Conservation (phyloP, 345 rosid species). For the Ceriops decandra region DNA sequence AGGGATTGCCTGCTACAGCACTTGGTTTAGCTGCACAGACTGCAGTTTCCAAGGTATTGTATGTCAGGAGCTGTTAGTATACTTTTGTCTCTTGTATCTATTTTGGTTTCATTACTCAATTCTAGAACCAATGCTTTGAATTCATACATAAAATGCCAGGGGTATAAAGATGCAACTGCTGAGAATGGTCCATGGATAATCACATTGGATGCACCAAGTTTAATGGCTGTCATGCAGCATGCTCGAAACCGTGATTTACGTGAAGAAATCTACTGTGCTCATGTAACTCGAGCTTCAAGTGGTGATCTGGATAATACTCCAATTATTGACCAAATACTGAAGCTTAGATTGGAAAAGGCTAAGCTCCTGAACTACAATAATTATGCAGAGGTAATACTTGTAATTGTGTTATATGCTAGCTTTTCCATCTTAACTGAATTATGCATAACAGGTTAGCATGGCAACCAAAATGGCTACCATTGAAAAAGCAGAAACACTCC, state of each 20-base stretch:
- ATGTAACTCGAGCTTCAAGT: conserved; percentile 64
- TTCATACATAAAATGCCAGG: conserved; percentile 35
- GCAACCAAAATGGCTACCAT: conserved; percentile 94
- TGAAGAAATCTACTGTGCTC: conserved; percentile 77
- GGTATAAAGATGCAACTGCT: conserved; percentile 75
- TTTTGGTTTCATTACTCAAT: conserved; percentile 4
- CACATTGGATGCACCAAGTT: conserved; percentile 80
- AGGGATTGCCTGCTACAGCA: conserved; percentile 87
- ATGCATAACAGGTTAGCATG: conserved; percentile 71
- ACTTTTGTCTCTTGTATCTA: neutral
- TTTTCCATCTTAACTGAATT: conserved; percentile 18
- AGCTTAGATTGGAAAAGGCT: conserved; percentile 78
- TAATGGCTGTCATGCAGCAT: conserved; percentile 81
- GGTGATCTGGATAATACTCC: conserved; percentile 75
- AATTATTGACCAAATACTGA: conserved; percentile 65
- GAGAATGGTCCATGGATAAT: conserved; percentile 87
- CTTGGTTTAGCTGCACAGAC: conserved; percentile 88
- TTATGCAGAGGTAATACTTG: conserved; percentile 70
- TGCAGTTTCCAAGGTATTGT: conserved; percentile 73
- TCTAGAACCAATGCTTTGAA: neutral
- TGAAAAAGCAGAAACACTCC: conserved; percentile 69
- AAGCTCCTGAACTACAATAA: conserved; percentile 71
- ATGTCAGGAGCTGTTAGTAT: conserved; percentile 4
- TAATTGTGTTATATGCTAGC: conserved; percentile 9
- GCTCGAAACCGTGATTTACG: conserved; percentile 71